Evolutionary conservation across 2,329 filamentous ascomycete species (phyloP).

Genomic region (Penicillium sp.): DNA sequence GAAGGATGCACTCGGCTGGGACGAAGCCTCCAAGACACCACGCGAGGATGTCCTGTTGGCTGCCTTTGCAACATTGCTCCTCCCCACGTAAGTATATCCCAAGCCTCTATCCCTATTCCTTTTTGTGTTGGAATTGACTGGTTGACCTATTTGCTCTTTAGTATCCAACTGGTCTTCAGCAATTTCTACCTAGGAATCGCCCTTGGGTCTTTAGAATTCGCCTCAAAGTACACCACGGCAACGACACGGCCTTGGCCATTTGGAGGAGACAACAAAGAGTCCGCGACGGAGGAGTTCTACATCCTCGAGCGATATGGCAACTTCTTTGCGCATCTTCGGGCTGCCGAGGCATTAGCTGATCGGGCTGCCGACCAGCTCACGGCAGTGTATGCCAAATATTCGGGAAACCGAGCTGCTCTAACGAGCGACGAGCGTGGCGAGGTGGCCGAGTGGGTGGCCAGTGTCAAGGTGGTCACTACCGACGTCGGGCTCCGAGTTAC

Average conservation of each 20-base stretch:
- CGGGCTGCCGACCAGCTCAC: constrained; percentile 57
- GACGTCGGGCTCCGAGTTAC: constrained; percentile 64
- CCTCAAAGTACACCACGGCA: constrained; percentile 60
- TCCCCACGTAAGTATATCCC: constrained; percentile 55
- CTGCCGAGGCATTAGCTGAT: constrained; percentile 63
- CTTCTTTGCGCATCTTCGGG: constrained; percentile 65
- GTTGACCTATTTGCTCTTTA: constrained; percentile 21
- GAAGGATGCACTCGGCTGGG: constrained; percentile 67
- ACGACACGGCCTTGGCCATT: constrained; percentile 67
- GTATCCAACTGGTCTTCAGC: constrained; percentile 67
- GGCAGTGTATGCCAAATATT: constrained; percentile 51
- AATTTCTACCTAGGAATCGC: constrained; percentile 70
- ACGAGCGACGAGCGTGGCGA: constrained; percentile 61
- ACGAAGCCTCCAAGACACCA: constrained; percentile 55
- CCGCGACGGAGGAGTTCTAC: constrained; percentile 66
- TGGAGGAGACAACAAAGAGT: constrained; percentile 65
- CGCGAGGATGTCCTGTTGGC: constrained; percentile 56
- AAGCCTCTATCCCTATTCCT: neutral
- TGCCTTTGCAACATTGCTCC: constrained; percentile 61
- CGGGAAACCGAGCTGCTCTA: constrained; percentile 46
- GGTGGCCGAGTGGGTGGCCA: constrained; percentile 65
- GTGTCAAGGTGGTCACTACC: constrained; percentile 65
- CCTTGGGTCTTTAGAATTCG: constrained; percentile 60
- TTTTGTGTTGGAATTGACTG: no score
- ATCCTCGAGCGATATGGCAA: constrained; percentile 68